phyloP scores from a whole-genome alignment of 1,284 basidiomycete species.

The Irpex lacteus region DNA sequence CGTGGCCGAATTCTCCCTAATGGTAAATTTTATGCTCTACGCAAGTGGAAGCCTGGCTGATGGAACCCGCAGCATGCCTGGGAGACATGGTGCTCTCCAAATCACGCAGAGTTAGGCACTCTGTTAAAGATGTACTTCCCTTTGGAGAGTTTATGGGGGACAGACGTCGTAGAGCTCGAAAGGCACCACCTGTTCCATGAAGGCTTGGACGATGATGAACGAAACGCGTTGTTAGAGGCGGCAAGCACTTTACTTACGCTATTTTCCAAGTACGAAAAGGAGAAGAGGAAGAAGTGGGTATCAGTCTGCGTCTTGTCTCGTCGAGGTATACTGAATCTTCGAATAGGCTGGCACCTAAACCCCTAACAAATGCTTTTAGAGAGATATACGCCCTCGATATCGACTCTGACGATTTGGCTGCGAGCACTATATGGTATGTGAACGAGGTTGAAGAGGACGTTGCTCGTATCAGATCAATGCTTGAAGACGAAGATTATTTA shows the following conservation, averaged over 20 bases:
- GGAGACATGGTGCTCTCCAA: constrained; percentile 1
- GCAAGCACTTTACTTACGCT: background rate
- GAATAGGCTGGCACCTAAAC: background rate
- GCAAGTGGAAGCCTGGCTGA: background rate
- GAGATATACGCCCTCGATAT: background rate
- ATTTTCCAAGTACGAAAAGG: background rate
- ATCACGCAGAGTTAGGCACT: background rate
- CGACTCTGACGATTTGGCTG: background rate
- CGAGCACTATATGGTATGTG: background rate
- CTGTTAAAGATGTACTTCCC: background rate
- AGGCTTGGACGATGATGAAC: background rate
- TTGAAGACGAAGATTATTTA: background rate
- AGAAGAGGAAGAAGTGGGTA: constrained; percentile 1
- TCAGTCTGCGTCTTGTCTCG: background rate
- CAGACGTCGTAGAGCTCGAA: background rate
- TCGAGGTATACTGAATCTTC: background rate
- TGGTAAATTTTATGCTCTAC: background rate
- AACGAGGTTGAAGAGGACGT: background rate
- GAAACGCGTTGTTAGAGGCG: background rate
- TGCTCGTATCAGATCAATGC: background rate
- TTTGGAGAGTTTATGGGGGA: background rate
- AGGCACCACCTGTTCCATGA: background rate
- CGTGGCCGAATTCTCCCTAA: background rate
- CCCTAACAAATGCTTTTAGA: background rate
- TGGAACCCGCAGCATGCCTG: background rate